Evolutionary conservation across 2,329 filamentous ascomycete genomes (phyloP), one percentile per base, ranked within the genome.

Genomic region (Penicillium thymicola): DNA sequence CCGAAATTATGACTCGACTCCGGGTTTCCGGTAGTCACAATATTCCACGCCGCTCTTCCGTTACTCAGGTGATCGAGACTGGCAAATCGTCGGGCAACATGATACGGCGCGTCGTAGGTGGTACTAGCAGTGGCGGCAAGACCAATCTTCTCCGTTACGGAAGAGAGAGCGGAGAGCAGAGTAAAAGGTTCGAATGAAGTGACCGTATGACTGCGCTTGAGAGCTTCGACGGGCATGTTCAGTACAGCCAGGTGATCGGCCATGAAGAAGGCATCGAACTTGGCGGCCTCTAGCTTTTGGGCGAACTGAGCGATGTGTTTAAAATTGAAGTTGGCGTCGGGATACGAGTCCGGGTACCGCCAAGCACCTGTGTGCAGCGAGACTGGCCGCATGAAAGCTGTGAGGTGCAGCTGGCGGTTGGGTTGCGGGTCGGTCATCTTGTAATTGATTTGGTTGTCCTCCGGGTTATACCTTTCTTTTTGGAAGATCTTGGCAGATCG

Each of bases 271-370:
- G 80, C 80, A 60, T 83, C 80, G 60, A 82, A 82, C 53, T 82
- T 83, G 59, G 80, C 81, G 8, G 72, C 75, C 62, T 83, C 81
- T 1, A 82, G 74, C 56, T 79, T 81, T 62, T 81, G 76, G 44
- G 82, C 81, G 61, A 84, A 84, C 0, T 75, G 73, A 45, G 78
- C 79, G 5, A 84, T 70, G 59, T 84, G 81, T 21, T 71, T 68
- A 14, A 84, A 75, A 60, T 83, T 83, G 76, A 84, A 84, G 70
- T 84, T 85, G 51, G 82, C 82, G 54, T 84, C 82, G 0, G 82
- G 73, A 54, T 80, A 81, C 0, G 81, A 71, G 3, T 79, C 79
- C 0, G 81, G 81, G 59, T 83, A 84, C 6, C 82, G 75, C 81
- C 82, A 84, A 60, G 81, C 81, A 32, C 82, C 80, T 2, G 80